Base-by-base conservation (phyloP, 108 stramenopile species). In the Skeletonema grethae region DNA sequence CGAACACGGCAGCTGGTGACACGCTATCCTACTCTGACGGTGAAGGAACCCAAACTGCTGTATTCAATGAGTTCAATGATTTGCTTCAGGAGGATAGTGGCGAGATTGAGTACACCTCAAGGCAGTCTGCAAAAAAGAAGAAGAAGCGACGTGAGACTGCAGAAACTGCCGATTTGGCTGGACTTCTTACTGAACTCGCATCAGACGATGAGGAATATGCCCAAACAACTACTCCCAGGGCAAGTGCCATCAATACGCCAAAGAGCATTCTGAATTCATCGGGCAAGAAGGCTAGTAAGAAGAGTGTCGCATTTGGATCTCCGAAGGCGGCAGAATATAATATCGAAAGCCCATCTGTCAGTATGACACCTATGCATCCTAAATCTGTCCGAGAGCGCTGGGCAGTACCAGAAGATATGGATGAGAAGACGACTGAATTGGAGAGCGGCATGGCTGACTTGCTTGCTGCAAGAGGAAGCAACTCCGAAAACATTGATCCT, bases 281-380 rank as follows among this genome's bases (percentile, higher is more conserved):
- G 7, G 57, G 64, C 16, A 75, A 58, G 57, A 59, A 72, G 41
- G 56, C 62, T 11, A 10, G 60, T 20, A 67, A 65, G 24, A 83
- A 69, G 61, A 61, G 73, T 57, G 92, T 96, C 34, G 90, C 81
- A 12, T 96, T 96, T 73, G 91, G 92, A 7, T 90, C 90, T 35
- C 91, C 92, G 0, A 85, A 86, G 53, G 86, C 88, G 13, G 91
- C 91, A 7, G 77, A 86, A 35, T 96, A 87, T 76, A 85, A 90
- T 64, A 70, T 91, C 31, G 85, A 83, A 7, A 92, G 91, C 63
- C 95, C 95, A 16, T 90, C 92, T 9, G 73, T 77, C 9, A 87
- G 69, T 61, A 68, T 93, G 53, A 94, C 95, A 8, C 95, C 91
- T 9, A 84, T 94, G 86, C 90, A 90, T 24, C 65, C 78, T 22